A percentile compares a stretch with the other conserved stretches of the same genome.
Conservation (phyloP, 805 yeast species). For the Pachysolen tannophilus region DNA sequence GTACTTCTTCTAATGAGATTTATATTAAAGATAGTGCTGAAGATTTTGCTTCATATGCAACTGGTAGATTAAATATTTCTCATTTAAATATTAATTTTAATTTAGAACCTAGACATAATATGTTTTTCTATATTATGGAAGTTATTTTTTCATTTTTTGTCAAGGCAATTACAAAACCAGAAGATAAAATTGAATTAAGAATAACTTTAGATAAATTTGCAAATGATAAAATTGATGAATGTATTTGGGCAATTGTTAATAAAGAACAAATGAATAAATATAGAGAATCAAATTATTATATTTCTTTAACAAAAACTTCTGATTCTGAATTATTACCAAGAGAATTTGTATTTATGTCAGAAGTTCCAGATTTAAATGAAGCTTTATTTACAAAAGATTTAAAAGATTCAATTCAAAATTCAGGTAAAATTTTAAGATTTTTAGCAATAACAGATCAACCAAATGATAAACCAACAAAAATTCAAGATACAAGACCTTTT, state of each 20-base stretch:
- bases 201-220: slow-evolving; percentile 43
- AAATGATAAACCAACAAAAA: slow-evolving; percentile 54
- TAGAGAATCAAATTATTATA: slow-evolving; percentile 71
- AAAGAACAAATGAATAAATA: slow-evolving; percentile 72
- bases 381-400: slow-evolving; percentile 45
- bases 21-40: slow-evolving; percentile 57
- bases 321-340: slow-evolving; percentile 65
- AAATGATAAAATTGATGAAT: slow-evolving; percentile 48
- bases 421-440: slow-evolving; percentile 44
- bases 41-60: slow-evolving; percentile 62
- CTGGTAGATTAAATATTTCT: slow-evolving; percentile 79
- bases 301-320: slow-evolving; percentile 76
- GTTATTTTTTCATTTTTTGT: slow-evolving; percentile 47
- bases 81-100: slow-evolving; percentile 52
- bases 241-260: slow-evolving; percentile 77
- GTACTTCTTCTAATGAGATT: slow-evolving; percentile 38
- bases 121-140: slow-evolving; percentile 62
- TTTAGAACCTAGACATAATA: slow-evolving; percentile 74
- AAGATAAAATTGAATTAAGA: slow-evolving; percentile 53
- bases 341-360: slow-evolving; percentile 83
- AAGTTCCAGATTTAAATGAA: slow-evolving; percentile 73
- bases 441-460: slow-evolving; percentile 84
- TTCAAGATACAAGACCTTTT: slow-evolving; percentile 44
- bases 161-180: slow-evolving; percentile 45
- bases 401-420: slow-evolving; percentile 20